Evolutionary conservation across 257 asterid species (phyloP).

Genomic region (Eucommia ulmoides): DNA sequence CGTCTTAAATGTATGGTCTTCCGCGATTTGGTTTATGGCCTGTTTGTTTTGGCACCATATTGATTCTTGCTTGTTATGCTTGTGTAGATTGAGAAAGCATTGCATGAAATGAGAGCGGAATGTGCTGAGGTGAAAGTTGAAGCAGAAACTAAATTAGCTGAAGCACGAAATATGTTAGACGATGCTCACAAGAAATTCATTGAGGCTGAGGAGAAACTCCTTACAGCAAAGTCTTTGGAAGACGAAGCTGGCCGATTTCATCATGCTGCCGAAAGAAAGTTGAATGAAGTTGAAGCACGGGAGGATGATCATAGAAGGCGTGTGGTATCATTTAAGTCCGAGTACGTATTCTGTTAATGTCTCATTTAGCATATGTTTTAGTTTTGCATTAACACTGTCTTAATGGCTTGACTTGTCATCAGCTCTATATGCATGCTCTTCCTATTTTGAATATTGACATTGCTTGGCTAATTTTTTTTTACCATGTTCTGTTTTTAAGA

Average conservation of each 20-base stretch:
- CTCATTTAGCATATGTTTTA: too few species aligned
- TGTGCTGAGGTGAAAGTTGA: conserved; percentile 79
- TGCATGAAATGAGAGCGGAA: conserved; percentile 95
- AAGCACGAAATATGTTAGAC: conserved; percentile 60
- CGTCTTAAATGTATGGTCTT: conserved; percentile 51
- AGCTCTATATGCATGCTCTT: too few species aligned
- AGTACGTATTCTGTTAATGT: conserved; percentile 53
- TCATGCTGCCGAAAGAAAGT: conserved; percentile 76
- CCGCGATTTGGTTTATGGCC: too few species aligned
- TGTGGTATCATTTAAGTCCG: conserved; percentile 50
- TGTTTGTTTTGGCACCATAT: too few species aligned
- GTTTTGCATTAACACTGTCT: too few species aligned
- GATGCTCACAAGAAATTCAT: conserved; percentile 52
- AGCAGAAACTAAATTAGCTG: conserved; percentile 57
- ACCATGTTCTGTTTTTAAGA: too few species aligned
- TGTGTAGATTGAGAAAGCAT: conserved; percentile 79
- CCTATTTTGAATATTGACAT: too few species aligned
- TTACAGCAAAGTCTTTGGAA: conserved; percentile 71
- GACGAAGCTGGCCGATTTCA: conserved; percentile 77
- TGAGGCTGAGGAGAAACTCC: conserved; percentile 64
- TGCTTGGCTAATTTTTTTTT: too few species aligned
- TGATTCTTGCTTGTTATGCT: conserved; percentile 8
- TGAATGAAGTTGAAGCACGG: conserved; percentile 82
- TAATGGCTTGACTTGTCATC: too few species aligned
- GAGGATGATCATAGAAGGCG: conserved; percentile 91